phyloP scores from a whole-genome alignment of 2,329 filamentous ascomycete genomes.

The Monilinia fructicola region DNA sequence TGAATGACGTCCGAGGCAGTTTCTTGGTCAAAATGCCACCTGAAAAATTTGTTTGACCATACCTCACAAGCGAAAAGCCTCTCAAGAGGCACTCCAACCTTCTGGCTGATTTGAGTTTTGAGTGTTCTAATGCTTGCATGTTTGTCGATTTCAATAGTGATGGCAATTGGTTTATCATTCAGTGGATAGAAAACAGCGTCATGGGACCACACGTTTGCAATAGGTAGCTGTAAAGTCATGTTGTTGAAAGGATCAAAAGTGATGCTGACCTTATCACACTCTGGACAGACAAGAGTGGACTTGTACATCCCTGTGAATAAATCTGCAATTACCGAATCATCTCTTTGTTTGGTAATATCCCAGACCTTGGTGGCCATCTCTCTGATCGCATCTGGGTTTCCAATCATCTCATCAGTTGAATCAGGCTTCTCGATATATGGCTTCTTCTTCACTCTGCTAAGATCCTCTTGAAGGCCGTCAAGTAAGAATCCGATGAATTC shows the following conservation, averaged over 20 bases:
- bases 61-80: slow-evolving; percentile 79
- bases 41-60: slow-evolving; percentile 82
- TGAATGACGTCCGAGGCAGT: slow-evolving; percentile 72
- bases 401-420: slow-evolving; percentile 93
- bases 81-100: slow-evolving; percentile 62
- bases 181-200: slow-evolving; percentile 76
- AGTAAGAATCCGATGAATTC: slow-evolving; percentile 95
- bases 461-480: slow-evolving; percentile 90
- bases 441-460: slow-evolving; percentile 92
- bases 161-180: slow-evolving; percentile 65
- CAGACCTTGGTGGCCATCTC: slow-evolving; percentile 86
- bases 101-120: slow-evolving; percentile 68
- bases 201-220: slow-evolving; percentile 78
- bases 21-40: slow-evolving; percentile 71
- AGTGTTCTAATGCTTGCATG: slow-evolving; percentile 66
- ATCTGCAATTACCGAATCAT: slow-evolving; percentile 93
- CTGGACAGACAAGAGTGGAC: slow-evolving; percentile 89
- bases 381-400: slow-evolving; percentile 74
- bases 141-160: slow-evolving; percentile 79
- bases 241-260: slow-evolving; percentile 98
- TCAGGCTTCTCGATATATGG: slow-evolving; percentile 97
- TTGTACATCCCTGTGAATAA: slow-evolving; percentile 98
- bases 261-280: slow-evolving; percentile 92
- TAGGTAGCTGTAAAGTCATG: slow-evolving; percentile 83
- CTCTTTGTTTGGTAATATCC: slow-evolving; percentile 86